These are phyloP conservation scores for Thelephora terrestris DNA, from an alignment of 1,284 basidiomycete species.

Conservation along the genomic window DNA sequence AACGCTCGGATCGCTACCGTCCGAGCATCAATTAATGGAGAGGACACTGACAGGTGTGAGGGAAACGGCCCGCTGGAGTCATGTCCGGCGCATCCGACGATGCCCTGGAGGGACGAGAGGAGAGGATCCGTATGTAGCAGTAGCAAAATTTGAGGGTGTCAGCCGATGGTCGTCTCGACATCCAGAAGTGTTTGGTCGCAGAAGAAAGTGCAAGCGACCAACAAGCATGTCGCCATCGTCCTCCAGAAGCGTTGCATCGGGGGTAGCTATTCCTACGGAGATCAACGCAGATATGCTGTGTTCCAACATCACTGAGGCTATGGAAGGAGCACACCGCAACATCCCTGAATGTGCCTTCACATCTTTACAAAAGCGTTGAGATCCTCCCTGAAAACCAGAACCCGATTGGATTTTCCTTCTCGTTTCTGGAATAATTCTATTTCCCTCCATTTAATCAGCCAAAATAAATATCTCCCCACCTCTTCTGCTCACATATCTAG, in stretches of 20 bases:
- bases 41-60: conserved; percentile 16
- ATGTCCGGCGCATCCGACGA: conserved; percentile 43
- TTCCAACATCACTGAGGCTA: conserved; percentile 58
- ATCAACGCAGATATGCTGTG: conserved; percentile 78
- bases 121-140: conserved; percentile 69
- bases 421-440: too few species aligned
- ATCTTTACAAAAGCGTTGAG: conserved; percentile 72
- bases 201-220: conserved; percentile 81
- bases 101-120: conserved; percentile 55
- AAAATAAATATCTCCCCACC: too few species aligned
- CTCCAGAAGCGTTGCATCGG: conserved; percentile 73
- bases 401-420: background rate
- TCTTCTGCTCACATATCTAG: too few species aligned
- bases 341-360: conserved; percentile 72
- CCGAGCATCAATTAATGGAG: conserved; percentile 63
- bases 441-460: too few species aligned
- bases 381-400: conserved; percentile 55
- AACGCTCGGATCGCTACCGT: conserved; percentile 72
- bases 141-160: conserved; percentile 46
- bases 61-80: conserved; percentile 32
- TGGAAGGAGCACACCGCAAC: conserved; percentile 53
- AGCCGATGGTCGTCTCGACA: conserved; percentile 38
- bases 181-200: conserved; percentile 90
- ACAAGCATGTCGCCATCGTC: conserved; percentile 71
- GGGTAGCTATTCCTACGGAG: conserved; percentile 81